These are phyloP conservation scores for Trametes gibbosa DNA, from an alignment of 768 basidiomycete genomes.

Conservation along the genomic window DNA sequence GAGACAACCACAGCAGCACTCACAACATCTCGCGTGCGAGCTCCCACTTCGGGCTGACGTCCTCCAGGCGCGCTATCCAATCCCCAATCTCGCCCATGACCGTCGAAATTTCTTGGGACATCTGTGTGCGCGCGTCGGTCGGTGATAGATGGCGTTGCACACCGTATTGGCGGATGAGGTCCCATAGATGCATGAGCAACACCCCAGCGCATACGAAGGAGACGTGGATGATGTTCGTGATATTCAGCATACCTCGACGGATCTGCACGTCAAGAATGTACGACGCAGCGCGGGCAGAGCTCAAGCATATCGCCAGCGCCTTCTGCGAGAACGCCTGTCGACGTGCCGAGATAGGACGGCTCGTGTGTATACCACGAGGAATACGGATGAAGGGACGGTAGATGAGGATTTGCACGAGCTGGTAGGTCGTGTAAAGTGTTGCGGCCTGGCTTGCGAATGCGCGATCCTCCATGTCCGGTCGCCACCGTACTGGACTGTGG, in stretches of 20 bases:
- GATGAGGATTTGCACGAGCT: slow-evolving; percentile 68
- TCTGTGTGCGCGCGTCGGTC: slow-evolving; percentile 5
- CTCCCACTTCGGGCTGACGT: slow-evolving; percentile 21
- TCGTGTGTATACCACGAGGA: not conserved
- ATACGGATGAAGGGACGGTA: slow-evolving; percentile 75
- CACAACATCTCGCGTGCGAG: slow-evolving; percentile 22
- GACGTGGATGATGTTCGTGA: slow-evolving; percentile 34
- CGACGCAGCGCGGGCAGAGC: slow-evolving; percentile 58
- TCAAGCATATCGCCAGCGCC: slow-evolving; percentile 49
- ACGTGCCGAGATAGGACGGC: slow-evolving; percentile 26
- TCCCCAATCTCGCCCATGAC: slow-evolving; percentile 16
- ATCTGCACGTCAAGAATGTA: slow-evolving; percentile 55
- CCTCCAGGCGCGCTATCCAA: slow-evolving; percentile 18
- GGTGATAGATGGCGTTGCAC: not conserved
- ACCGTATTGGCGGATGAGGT: slow-evolving; percentile 29
- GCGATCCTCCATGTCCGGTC: slow-evolving; percentile 38
- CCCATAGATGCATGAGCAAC: slow-evolving; percentile 59
- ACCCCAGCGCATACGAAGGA: slow-evolving; percentile 52
- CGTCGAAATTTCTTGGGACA: slow-evolving; percentile 8
- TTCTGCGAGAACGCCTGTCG: slow-evolving; percentile 58
- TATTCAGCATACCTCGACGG: slow-evolving; percentile 33
- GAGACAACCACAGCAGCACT: not conserved
- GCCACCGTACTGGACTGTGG: slow-evolving; percentile 36
- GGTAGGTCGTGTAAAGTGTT: slow-evolving; percentile 43
- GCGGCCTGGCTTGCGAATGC: slow-evolving; percentile 42